Percentiles rank a stretch among this genome's conserved stretches.
Conservation (phyloP, 495 filamentous ascomycete species). For the Tuber borchii region DNA sequence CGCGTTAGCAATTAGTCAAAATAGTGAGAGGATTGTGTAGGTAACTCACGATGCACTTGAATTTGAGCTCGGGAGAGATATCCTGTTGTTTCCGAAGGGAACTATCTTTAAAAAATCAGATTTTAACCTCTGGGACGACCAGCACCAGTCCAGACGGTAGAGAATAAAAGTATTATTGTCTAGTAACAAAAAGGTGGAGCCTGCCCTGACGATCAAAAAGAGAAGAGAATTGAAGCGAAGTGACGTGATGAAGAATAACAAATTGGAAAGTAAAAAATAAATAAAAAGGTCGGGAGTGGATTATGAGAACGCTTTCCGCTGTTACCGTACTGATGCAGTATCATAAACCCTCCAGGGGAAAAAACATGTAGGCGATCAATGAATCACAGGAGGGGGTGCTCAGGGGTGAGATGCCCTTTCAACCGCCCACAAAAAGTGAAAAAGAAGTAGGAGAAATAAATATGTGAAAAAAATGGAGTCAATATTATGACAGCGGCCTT, state of each 20-base stretch:
- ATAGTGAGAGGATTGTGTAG: background rate
- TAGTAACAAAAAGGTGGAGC: background rate
- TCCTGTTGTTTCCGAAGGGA: slow-evolving; percentile 59
- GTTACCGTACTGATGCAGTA: background rate
- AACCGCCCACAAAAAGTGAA: background rate
- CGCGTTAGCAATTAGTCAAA: slow-evolving; percentile 14
- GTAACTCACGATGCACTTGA: slow-evolving; percentile 79
- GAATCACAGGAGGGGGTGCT: background rate
- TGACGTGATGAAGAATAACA: background rate
- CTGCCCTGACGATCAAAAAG: background rate
- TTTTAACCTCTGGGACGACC: slow-evolving; percentile 41
- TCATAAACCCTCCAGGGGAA: background rate
- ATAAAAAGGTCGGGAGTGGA: background rate
- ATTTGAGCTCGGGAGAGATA: slow-evolving; percentile 74
- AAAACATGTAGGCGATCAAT: background rate
- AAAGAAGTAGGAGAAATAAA: background rate
- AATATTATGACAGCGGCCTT: background rate
- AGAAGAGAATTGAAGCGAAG: background rate
- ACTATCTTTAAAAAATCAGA: slow-evolving; percentile 72
- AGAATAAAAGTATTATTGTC: background rate
- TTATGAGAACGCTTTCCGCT: background rate
- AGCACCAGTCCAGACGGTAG: background rate
- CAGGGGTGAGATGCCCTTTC: background rate
- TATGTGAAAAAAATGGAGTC: background rate
- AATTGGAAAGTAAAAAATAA: background rate